Evolutionary conservation across 192 early-diverging fungal genomes (phyloP).

Genomic region (Entrophospora sp.): DNA sequence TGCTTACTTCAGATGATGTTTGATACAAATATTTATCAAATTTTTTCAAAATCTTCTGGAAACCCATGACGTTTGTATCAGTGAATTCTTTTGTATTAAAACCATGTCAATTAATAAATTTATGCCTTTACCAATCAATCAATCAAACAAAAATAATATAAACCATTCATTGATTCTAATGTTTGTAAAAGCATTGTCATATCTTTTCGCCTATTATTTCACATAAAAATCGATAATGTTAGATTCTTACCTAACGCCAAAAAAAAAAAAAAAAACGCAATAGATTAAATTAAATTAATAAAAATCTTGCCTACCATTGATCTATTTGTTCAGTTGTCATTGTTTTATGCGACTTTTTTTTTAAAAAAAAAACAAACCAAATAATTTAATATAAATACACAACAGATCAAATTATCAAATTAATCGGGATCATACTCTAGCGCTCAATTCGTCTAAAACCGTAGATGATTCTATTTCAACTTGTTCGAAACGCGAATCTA

Average conservation of each 20-base stretch:
- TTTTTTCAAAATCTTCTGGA: conserved; percentile 60
- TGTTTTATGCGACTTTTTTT: conserved; percentile 23
- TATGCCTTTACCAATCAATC: neutral
- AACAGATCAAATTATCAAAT: neutral
- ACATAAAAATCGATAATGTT: neutral
- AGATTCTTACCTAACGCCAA: neutral
- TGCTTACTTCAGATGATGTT: conserved; percentile 18
- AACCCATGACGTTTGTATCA: conserved; percentile 49
- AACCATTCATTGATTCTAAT: neutral
- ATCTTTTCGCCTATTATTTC: conserved; percentile 1
- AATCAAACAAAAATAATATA: neutral
- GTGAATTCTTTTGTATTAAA: conserved; percentile 42
- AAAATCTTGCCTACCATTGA: neutral
- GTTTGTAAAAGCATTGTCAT: neutral
- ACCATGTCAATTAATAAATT: neutral
- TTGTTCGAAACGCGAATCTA: conserved; percentile 38
- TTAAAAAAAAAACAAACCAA: neutral
- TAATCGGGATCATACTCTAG: conserved; percentile 22
- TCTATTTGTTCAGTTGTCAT: conserved; percentile 16
- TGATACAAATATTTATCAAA: conserved; percentile 40
- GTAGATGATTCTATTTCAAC: conserved; percentile 25
- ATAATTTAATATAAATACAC: neutral
- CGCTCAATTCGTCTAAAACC: conserved; percentile 29
- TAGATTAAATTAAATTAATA: neutral
- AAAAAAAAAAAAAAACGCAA: neutral